Base-by-base conservation (phyloP, 2,329 filamentous ascomycete genomes). In the Coccinonectria pachysandricola region DNA sequence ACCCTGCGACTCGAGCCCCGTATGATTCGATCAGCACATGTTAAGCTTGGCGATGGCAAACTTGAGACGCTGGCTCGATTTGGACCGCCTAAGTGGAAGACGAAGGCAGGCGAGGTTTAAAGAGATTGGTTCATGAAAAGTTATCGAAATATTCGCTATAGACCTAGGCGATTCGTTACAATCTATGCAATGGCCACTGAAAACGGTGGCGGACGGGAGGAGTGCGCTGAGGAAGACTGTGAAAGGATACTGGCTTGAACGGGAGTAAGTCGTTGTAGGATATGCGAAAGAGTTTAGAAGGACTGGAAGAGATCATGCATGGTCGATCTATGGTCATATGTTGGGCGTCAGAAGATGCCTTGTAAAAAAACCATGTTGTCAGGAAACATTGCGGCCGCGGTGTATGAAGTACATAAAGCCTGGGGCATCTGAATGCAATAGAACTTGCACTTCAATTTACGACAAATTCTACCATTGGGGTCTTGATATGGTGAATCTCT, bases 1-100 rank as follows among this genome's bases (percentile, higher is more conserved):
- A 88, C 82, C 11, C 67, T 98, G 40, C 71, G 74, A 26, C 66
- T 93, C 42, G 91, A 98, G 60, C 88, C 91, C 20, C 69, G 91
- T 31, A 82, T 96, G 74, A 81, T 98, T 37, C 75, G 86, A 32
- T 79, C 87, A 46, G 78, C 76, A 14, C 76, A 88, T 34, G 86
- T 96, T 31, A 92, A 87, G 66, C 65, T 96, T 40, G 88, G 87
- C 21, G 65, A 72, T 33, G 66, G 66, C 32, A 67, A 65, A 44
- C 55, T 79, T 16, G 56, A 57, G 28, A 72, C 63, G 7, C 45
- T 68, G 28, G 58, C 61, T 20, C 54, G 57, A 22, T 68, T 71
- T 29, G 66, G 65, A 2, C 49, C 54, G 12, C 53, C 71, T 5
- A 53, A 60, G 39, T 75, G 70, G 70, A 52, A 52, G 46, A 56